Evolutionary conservation across 345 rosid genomes (phyloP).

Genomic region (Trapa bicornis): DNA sequence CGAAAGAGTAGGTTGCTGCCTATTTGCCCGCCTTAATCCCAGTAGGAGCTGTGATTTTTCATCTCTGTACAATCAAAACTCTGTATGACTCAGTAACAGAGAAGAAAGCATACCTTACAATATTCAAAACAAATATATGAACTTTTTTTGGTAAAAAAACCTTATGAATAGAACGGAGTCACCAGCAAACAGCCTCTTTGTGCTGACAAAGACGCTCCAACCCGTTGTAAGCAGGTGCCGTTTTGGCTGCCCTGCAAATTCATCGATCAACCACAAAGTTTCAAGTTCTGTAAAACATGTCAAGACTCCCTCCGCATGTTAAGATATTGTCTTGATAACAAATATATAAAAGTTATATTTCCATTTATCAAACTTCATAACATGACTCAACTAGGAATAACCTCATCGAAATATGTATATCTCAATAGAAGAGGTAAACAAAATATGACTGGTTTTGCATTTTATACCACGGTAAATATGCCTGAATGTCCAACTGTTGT

Average conservation of each 20-base stretch:
- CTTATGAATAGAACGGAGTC: conserved; percentile 51
- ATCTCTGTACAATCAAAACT: conserved; percentile 39
- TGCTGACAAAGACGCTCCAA: conserved; percentile 48
- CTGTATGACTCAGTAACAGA: neutral
- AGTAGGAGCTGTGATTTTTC: conserved; percentile 80
- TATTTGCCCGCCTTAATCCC: conserved; percentile 80
- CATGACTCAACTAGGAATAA: too few relatives aligned
- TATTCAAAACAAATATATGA: neutral
- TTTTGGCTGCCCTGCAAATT: conserved; percentile 39
- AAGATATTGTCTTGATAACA: too few relatives aligned
- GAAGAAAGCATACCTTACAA: neutral
- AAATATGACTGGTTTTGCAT: too few relatives aligned
- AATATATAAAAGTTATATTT: too few relatives aligned
- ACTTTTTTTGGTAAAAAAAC: conserved; percentile 16
- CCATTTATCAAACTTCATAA: too few relatives aligned
- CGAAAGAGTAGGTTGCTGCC: conserved; percentile 85
- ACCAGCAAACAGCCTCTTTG: conserved; percentile 43
- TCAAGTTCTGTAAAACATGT: neutral
- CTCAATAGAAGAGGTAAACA: too few relatives aligned
- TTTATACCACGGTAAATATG: conserved; percentile 33
- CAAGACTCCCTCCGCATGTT: neutral
- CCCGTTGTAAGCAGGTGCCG: conserved; percentile 47
- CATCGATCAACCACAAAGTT: neutral
- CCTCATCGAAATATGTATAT: too few relatives aligned
- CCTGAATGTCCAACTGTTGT: conserved; percentile 39